These are phyloP conservation scores for Cadophora gregata DNA, from an alignment of 2,329 filamentous ascomycete species.

Conservation along the genomic window DNA sequence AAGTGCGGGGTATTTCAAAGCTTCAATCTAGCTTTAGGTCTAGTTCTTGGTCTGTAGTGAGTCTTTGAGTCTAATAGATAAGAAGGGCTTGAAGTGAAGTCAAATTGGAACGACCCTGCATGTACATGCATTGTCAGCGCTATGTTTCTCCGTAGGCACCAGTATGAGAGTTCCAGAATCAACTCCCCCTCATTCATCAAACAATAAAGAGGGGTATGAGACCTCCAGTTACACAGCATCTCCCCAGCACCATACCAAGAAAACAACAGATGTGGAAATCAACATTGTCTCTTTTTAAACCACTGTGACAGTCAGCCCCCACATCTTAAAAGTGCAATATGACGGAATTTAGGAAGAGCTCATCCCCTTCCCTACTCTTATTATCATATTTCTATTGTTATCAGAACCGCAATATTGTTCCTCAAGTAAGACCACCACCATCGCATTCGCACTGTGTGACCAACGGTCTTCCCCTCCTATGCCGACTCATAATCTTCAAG, in stretches of 20 bases:
- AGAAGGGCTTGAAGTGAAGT: background rate
- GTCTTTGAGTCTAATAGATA: background rate
- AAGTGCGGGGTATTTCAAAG: constrained; percentile 1
- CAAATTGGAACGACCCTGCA: constrained; percentile 5
- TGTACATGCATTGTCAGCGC: constrained; percentile 9
- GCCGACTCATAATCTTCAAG: background rate
- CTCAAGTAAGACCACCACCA: background rate
- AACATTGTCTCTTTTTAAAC: background rate
- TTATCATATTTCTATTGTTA: background rate
- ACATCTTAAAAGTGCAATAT: background rate
- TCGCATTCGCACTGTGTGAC: constrained; percentile 11
- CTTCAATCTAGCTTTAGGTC: background rate
- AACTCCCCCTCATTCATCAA: background rate
- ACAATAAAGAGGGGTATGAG: background rate
- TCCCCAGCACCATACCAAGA: background rate
- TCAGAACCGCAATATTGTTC: background rate
- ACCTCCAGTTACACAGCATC: background rate
- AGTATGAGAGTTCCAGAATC: background rate
- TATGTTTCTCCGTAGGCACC: background rate
- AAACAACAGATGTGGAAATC: background rate
- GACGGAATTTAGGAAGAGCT: background rate
- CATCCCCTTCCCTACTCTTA: background rate
- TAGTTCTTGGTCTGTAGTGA: background rate
- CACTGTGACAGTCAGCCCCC: background rate
- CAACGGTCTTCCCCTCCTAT: constrained; percentile 1